Percentiles rank a stretch among this genome's conserved stretches.
These are phyloP conservation scores for Chrysochromulina tobinii DNA, from an alignment of 78 protist genomes.

Conservation along the genomic window DNA sequence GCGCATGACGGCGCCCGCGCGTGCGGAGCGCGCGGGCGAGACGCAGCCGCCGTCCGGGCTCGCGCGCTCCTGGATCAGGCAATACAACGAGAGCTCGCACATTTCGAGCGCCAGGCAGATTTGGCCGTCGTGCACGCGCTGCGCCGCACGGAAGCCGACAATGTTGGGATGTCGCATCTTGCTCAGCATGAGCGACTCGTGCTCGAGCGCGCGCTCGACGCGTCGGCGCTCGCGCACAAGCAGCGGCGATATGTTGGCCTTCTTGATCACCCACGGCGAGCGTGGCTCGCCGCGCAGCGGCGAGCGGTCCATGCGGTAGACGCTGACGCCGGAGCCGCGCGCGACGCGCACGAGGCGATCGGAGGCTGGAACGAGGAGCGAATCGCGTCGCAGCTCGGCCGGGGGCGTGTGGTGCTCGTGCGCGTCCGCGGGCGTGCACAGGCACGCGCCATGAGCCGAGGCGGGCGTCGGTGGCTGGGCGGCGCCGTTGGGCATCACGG, in stretches of 20 bases:
- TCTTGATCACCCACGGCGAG: neutral
- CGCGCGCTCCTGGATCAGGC: neutral
- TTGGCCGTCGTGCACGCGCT: neutral
- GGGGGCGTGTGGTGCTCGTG: neutral
- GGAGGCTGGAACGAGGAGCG: neutral
- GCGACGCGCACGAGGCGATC: neutral
- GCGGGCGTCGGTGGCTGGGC: too few relatives aligned
- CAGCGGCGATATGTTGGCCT: neutral
- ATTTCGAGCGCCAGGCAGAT: neutral
- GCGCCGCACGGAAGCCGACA: neutral
- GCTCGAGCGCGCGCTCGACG: neutral
- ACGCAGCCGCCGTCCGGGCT: too few relatives aligned
- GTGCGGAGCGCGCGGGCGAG: neutral
- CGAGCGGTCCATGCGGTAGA: neutral
- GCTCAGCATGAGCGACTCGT: neutral
- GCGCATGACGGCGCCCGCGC: neutral
- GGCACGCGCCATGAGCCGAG: too few relatives aligned
- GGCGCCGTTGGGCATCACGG: too few relatives aligned
- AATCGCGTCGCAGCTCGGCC: neutral
- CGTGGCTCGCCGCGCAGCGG: neutral
- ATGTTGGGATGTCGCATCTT: neutral
- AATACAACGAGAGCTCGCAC: neutral
- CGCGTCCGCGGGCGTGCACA: too few relatives aligned
- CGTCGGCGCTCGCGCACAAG: neutral
- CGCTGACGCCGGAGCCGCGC: neutral